Evolutionary conservation across 2,329 filamentous ascomycete species (phyloP).

Genomic region (Sphaceloma murrayae): DNA sequence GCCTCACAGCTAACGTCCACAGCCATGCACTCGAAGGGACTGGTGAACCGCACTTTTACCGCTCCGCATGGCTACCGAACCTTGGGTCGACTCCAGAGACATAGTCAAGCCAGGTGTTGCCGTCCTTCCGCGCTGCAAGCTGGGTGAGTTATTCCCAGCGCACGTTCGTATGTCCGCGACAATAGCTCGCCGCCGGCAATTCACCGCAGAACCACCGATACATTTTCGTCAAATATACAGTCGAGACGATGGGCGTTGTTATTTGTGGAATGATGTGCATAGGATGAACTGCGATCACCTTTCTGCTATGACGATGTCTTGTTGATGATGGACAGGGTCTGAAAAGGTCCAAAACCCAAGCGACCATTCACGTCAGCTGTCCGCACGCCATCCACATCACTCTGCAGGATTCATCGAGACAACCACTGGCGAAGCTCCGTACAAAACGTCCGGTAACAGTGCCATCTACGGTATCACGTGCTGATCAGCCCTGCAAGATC

Average conservation of each 20-base stretch:
- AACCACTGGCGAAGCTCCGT: background rate
- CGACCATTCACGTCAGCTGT: constrained; percentile 7
- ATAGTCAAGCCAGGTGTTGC: background rate
- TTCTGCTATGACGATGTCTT: constrained; percentile 5
- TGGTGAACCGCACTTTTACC: constrained; percentile 3
- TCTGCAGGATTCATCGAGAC: constrained; percentile 6
- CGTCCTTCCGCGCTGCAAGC: constrained; percentile 5
- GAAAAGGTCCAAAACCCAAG: background rate
- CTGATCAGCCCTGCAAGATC: constrained; percentile 13
- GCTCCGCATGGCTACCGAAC: constrained; percentile 8
- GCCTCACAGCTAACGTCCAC: too few species aligned
- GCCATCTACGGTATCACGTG: constrained; percentile 15
- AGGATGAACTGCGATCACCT: constrained; percentile 11
- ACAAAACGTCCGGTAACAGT: constrained; percentile 11
- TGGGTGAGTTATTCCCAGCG: constrained; percentile 13
- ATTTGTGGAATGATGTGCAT: constrained; percentile 8
- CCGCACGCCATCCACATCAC: constrained; percentile 11
- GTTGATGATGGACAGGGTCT: constrained; percentile 11
- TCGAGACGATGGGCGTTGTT: background rate
- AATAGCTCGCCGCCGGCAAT: background rate
- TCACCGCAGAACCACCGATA: constrained; percentile 6
- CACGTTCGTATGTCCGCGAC: constrained; percentile 12
- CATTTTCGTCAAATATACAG: constrained; percentile 15
- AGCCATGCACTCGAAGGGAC: too few species aligned
- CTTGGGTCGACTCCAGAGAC: background rate